phyloP scores from a whole-genome alignment of 2,329 filamentous ascomycete genomes.

The Epichloe aotearoae region DNA sequence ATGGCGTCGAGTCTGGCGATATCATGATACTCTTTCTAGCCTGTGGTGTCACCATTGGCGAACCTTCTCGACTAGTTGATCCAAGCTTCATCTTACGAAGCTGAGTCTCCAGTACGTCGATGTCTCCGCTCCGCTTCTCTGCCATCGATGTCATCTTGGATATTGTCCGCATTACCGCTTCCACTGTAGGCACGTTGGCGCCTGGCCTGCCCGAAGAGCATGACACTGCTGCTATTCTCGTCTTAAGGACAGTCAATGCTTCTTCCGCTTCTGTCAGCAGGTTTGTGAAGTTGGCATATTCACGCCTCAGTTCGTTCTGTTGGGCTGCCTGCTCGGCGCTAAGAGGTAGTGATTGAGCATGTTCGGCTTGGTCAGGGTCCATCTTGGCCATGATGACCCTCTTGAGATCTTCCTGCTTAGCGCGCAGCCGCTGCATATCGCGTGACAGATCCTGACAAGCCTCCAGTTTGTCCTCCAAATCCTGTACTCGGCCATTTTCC shows the following conservation, averaged over 20 bases:
- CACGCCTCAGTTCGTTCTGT: slow-evolving; percentile 68
- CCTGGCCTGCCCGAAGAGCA: slow-evolving; percentile 32
- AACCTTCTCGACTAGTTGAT: slow-evolving; percentile 30
- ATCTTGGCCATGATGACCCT: slow-evolving; percentile 58
- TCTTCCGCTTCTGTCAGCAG: slow-evolving; percentile 70
- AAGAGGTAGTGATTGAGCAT: slow-evolving; percentile 58
- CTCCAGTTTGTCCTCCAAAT: slow-evolving; percentile 55
- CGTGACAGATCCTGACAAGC: slow-evolving; percentile 53
- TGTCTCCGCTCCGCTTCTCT: slow-evolving; percentile 79
- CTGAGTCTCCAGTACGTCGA: slow-evolving; percentile 80
- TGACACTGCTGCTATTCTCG: slow-evolving; percentile 53
- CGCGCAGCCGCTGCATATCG: slow-evolving; percentile 58
- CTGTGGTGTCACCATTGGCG: slow-evolving; percentile 27
- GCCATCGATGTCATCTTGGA: slow-evolving; percentile 85
- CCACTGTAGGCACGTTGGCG: slow-evolving; percentile 63
- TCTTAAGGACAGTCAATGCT: slow-evolving; percentile 62
- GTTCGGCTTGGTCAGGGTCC: slow-evolving; percentile 54
- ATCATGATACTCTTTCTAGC: slow-evolving; percentile 23
- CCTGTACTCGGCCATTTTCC: slow-evolving; percentile 52
- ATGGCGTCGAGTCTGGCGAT: slow-evolving; percentile 30
- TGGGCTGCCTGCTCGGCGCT: slow-evolving; percentile 72
- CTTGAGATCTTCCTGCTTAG: slow-evolving; percentile 65
- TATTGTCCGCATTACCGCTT: slow-evolving; percentile 85
- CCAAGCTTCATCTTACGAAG: slow-evolving; percentile 57
- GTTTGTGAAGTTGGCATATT: slow-evolving; percentile 62